A percentile compares a stretch with the other conserved stretches of the same genome.
Evolutionary conservation across 2,329 filamentous ascomycete genomes (phyloP).

Genomic region (Cladosporium sp.): DNA sequence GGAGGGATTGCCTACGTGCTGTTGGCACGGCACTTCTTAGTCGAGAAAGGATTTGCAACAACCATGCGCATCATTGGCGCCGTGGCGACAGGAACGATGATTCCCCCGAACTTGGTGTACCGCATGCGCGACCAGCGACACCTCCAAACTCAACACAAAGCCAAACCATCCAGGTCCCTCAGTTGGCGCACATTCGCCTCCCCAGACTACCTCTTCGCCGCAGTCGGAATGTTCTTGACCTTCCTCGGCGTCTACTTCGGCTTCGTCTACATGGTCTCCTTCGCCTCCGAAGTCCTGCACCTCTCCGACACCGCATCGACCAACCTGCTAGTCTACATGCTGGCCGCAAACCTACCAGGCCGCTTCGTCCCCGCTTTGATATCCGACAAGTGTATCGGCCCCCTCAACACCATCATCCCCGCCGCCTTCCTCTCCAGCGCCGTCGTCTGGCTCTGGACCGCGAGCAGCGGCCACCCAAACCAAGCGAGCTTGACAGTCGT

Average conservation of each 20-base stretch:
- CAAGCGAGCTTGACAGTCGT: conserved; percentile 21
- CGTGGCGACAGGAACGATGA: conserved; percentile 19
- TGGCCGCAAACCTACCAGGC: conserved; percentile 26
- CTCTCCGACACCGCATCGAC: conserved; percentile 19
- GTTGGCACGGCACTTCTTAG: conserved; percentile 27
- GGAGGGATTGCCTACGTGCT: conserved; percentile 31
- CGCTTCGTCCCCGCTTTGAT: conserved; percentile 29
- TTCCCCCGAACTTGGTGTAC: conserved; percentile 20
- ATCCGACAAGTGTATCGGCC: conserved; percentile 27
- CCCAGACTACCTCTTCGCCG: conserved; percentile 21
- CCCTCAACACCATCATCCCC: conserved; percentile 32
- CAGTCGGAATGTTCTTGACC: conserved; percentile 26
- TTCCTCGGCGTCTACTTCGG: conserved; percentile 31
- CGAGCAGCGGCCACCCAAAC: conserved; percentile 18
- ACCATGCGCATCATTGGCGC: conserved; percentile 24
- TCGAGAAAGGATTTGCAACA: conserved; percentile 26
- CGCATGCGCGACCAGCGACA: conserved; percentile 16
- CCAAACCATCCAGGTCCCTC: neutral
- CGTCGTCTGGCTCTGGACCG: conserved; percentile 47
- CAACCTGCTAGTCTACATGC: conserved; percentile 30
- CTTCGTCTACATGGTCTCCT: conserved; percentile 30
- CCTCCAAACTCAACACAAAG: neutral
- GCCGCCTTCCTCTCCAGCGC: conserved; percentile 41
- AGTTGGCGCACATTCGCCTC: conserved; percentile 9
- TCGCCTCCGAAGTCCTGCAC: conserved; percentile 23